A percentile compares a stretch with the other conserved stretches of the same genome.
phyloP scores from a whole-genome alignment of 2,329 filamentous ascomycete species.

The Pseudocercospora crystallina region DNA sequence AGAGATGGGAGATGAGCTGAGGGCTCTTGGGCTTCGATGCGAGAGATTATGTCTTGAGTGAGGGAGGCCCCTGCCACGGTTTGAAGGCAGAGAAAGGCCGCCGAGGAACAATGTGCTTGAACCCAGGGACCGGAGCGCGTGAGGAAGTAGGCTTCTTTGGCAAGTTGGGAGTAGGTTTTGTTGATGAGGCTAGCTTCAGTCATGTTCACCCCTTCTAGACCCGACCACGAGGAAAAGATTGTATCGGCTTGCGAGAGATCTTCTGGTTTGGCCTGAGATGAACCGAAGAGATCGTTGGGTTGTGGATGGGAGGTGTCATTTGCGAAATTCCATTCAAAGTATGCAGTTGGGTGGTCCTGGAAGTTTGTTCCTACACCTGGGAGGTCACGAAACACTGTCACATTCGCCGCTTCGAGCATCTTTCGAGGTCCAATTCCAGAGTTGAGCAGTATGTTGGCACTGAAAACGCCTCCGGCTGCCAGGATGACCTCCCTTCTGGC shows the following conservation, averaged over 20 bases:
- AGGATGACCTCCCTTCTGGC: conserved; percentile 54
- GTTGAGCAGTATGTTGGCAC: conserved; percentile 58
- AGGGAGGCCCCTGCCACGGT: neutral
- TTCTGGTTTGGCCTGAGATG: too few relatives aligned
- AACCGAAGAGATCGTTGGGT: conserved; percentile 7
- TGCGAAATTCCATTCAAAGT: conserved; percentile 15
- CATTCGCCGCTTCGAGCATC: conserved; percentile 43
- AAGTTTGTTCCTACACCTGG: conserved; percentile 51
- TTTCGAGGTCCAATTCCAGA: conserved; percentile 56
- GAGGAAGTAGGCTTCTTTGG: conserved; percentile 13
- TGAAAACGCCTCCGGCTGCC: conserved; percentile 56
- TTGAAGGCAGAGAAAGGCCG: conserved; percentile 23
- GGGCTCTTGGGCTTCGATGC: conserved; percentile 18
- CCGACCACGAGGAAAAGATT: too few relatives aligned
- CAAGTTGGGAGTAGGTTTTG: conserved; percentile 5
- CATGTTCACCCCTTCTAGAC: too few relatives aligned
- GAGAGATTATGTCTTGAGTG: conserved; percentile 17
- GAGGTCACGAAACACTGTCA: conserved; percentile 43
- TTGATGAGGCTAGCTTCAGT: conserved; percentile 1
- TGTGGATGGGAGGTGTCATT: conserved; percentile 11
- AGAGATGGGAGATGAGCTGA: conserved; percentile 19
- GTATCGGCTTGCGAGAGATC: too few relatives aligned
- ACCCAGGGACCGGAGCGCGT: conserved; percentile 14
- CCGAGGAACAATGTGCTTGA: conserved; percentile 19
- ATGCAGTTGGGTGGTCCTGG: conserved; percentile 46